These are phyloP conservation scores for Candida nitratophila DNA, from an alignment of 805 yeast genomes.

Conservation along the genomic window DNA sequence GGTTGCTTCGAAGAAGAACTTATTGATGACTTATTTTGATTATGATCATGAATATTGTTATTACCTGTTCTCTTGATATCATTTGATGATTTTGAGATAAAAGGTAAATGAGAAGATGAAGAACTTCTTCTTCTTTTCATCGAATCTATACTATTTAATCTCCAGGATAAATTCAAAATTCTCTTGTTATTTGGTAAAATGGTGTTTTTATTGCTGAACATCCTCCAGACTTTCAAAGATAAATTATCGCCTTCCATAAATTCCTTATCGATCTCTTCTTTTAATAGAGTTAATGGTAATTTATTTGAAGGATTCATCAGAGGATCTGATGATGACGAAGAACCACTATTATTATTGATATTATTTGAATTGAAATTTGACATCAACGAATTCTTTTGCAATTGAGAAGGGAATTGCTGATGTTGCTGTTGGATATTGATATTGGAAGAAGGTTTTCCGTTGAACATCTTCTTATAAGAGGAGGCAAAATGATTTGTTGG, in stretches of 20 bases:
- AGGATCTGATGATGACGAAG: neutral
- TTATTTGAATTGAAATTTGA: no score
- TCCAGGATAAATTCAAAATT: conserved; percentile 29
- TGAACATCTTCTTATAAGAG: no score
- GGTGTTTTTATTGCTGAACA: conserved; percentile 28
- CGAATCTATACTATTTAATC: conserved; percentile 24
- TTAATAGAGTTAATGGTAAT: conserved; percentile 1
- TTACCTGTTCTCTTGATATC: conserved; percentile 4
- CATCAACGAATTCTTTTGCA: no score
- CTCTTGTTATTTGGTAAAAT: conserved; percentile 27
- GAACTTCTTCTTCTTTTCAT: conserved; percentile 15
- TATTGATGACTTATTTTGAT: neutral
- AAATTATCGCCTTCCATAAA: conserved; percentile 17
- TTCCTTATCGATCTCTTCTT: conserved; percentile 23
- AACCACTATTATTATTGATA: no score
- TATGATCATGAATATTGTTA: neutral
- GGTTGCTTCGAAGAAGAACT: neutral
- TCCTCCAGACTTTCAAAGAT: conserved; percentile 28
- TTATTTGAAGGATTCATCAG: neutral
- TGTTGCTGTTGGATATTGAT: no score
- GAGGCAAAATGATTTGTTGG: no score
- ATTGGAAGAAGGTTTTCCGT: no score
- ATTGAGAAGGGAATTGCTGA: no score
- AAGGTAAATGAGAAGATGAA: neutral
- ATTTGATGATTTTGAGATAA: neutral